Percentiles rank a stretch among this genome's conserved stretches.
Evolutionary conservation across 495 filamentous ascomycete genomes (phyloP).

Genomic region (Jackrogersella multiformis): DNA sequence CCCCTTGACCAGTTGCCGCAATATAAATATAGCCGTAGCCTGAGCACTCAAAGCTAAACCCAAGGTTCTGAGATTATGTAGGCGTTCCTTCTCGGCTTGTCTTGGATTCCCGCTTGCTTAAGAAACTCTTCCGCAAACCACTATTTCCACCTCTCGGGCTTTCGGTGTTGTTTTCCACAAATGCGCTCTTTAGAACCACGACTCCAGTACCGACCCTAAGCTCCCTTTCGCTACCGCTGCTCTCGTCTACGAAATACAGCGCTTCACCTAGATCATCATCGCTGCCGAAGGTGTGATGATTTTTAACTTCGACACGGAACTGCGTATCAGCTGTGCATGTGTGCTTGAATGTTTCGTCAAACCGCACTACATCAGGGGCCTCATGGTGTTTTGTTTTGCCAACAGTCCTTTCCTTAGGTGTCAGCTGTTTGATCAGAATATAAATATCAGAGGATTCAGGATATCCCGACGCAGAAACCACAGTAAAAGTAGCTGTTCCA

Average conservation of each 20-base stretch:
- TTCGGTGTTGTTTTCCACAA: conserved; percentile 50
- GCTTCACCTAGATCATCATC: conserved; percentile 84
- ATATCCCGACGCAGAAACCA: conserved; percentile 82
- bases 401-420: conserved; percentile 75
- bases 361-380: conserved; percentile 65
- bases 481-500: conserved; percentile 81
- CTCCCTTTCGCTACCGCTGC: conserved; percentile 77
- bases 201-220: conserved; percentile 73
- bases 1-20: conserved; percentile 12
- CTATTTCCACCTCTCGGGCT: conserved; percentile 54
- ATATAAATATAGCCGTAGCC: conserved; percentile 11
- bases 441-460: conserved; percentile 82
- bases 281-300: conserved; percentile 81
- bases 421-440: conserved; percentile 73
- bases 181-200: conserved; percentile 73
- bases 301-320: conserved; percentile 85
- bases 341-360: conserved; percentile 81
- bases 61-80: conserved; percentile 24
- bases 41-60: conserved; percentile 13
- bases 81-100: conserved; percentile 50
- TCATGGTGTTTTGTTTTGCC: conserved; percentile 90
- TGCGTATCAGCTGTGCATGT: conserved; percentile 81
- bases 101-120: conserved; percentile 53
- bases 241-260: conserved; percentile 89
- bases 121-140: conserved; percentile 60